Conservation (phyloP, 2,329 filamentous ascomycete genomes). For the Tolypocladium endophyticum region DNA sequence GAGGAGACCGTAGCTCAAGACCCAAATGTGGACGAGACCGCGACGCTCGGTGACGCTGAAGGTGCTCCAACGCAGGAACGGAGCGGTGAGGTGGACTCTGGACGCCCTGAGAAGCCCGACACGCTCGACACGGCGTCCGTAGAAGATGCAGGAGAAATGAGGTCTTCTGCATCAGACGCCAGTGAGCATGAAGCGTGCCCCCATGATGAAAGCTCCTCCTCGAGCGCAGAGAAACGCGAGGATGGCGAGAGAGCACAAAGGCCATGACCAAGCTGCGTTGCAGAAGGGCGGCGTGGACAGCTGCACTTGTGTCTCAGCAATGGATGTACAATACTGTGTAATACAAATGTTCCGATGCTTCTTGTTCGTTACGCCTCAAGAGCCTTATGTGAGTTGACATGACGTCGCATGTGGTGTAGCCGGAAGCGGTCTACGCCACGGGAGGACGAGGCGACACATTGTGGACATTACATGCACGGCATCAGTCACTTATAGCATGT, state of each 20-base stretch:
- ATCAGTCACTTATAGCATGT: not conserved
- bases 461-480: not conserved
- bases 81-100: not conserved
- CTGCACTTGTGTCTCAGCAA: not conserved
- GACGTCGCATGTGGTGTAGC: not conserved
- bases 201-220: not conserved
- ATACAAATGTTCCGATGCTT: not conserved
- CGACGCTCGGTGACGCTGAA: not conserved
- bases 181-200: not conserved
- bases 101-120: not conserved
- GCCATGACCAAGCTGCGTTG: slow-evolving; percentile 6
- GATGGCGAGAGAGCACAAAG: not conserved
- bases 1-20: slow-evolving; percentile 5
- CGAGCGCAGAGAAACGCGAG: not conserved
- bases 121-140: not conserved
- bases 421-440: too few relatives aligned
- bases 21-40: not conserved
- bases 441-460: not conserved
- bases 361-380: not conserved
- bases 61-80: not conserved
- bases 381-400: not conserved
- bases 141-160: not conserved
- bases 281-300: not conserved
- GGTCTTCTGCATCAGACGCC: not conserved
- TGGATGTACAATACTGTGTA: not conserved